Evolutionary conservation across 345 rosid genomes (phyloP), one percentile per base, ranked within the genome.

Genomic region (Toxicodendron radicans): DNA sequence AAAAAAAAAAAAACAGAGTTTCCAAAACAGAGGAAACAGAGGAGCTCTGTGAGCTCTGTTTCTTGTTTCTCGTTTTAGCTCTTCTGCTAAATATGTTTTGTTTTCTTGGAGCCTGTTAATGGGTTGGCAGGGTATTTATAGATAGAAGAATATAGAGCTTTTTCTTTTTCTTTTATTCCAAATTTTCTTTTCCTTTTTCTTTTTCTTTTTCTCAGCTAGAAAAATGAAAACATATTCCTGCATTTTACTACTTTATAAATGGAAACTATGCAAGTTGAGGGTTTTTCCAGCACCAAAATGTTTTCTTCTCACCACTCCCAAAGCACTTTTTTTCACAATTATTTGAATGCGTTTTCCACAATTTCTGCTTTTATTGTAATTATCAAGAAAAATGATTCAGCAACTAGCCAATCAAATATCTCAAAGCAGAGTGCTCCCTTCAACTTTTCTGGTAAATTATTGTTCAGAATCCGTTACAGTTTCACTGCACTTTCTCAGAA

Each of bases 101-200:
- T 76, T 62, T 58, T 66, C 18, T 75, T 75, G 68, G 74, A 73
- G 66, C 49, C 75, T 23, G 51, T 58, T 64, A n/a, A 73, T 76
- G 80, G 66, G 53, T 62, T 56, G 35, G 11, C 4, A 62, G 58
- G 48, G 65, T 79, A 83, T 83, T 80, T 89, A 88, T 86, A 86
- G 88, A 62, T 56, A 1, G 45, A 21, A 63, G 51, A 72, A 83
- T 41, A 48, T 3, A 8, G 23, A 35, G 57, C 45, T 32, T 53
- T 74, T 68, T 27, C 0, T 60, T 61, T 60, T 35, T 48, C 13
- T 43, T 27, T 43, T 64, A 58, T 56, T 73, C 58, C 33, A 16
- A 30, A 30, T 80, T 71, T 24, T 45, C 27, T 63, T 65, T 51
- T 64, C 7, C n/a, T n/a, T 43, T 75, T 70, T 7, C 0, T 51